Conservation (phyloP, 345 rosid species). For the Firmiana major region DNA sequence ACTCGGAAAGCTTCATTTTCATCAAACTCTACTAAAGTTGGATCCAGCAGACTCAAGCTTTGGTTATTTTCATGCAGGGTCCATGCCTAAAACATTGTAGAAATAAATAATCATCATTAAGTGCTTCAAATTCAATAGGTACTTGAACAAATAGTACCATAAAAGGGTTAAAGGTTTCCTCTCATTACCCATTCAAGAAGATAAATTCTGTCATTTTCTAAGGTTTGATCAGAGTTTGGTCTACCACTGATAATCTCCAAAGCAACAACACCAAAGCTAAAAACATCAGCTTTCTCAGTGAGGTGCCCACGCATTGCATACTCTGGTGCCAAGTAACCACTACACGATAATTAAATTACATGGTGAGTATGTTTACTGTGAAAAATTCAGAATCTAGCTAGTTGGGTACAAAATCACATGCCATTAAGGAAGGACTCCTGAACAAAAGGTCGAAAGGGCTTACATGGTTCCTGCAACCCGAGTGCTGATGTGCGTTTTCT, state of each 20-base stretch:
- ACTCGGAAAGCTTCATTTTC: slow-evolving; percentile 44
- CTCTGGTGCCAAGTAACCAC: slow-evolving; percentile 77
- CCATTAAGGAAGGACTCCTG: background rate
- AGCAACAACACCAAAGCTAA: slow-evolving; percentile 61
- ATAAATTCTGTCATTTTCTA: slow-evolving; percentile 45
- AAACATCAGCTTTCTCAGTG: slow-evolving; percentile 67
- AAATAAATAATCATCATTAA: background rate
- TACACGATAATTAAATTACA: background rate
- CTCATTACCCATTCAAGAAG: slow-evolving; percentile 67
- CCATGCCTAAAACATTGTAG: slow-evolving; percentile 45
- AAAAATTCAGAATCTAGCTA: background rate
- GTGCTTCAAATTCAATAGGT: background rate
- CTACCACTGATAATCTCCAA: slow-evolving; percentile 63
- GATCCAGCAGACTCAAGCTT: slow-evolving; percentile 36
- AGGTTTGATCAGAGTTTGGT: slow-evolving; percentile 44
- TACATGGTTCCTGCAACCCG: slow-evolving; percentile 56
- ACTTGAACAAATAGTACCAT: too few relatives aligned
- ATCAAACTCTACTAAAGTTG: slow-evolving; percentile 23
- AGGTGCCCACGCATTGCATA: slow-evolving; percentile 76
- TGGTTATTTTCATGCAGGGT: slow-evolving; percentile 40
- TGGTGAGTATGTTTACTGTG: background rate
- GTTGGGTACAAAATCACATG: background rate
- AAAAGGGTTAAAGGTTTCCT: too few relatives aligned
- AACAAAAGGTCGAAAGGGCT: slow-evolving; percentile 4
- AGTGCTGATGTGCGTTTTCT: slow-evolving; percentile 52